Percentiles rank a stretch among this genome's conserved stretches.
These are phyloP conservation scores for Talaromyces sp. DNA, from an alignment of 2,329 filamentous ascomycete genomes.

Conservation along the genomic window DNA sequence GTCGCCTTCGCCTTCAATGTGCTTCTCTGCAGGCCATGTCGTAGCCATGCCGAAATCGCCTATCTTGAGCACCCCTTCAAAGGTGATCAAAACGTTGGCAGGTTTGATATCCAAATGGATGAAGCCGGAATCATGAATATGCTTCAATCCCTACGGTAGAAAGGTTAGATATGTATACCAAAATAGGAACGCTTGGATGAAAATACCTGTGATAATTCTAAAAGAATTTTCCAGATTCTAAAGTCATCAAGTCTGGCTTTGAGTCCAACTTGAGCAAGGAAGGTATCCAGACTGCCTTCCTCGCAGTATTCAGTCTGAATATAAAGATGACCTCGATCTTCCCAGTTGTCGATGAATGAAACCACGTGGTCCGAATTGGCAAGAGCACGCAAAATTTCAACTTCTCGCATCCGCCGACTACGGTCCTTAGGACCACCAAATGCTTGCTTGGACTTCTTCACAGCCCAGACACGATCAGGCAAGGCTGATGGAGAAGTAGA, in stretches of 20 bases:
- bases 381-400: slow-evolving; percentile 71
- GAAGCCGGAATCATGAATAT: slow-evolving; percentile 85
- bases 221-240: slow-evolving; percentile 94
- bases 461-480: slow-evolving; percentile 70
- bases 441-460: slow-evolving; percentile 86
- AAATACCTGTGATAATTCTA: slow-evolving; percentile 74
- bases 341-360: slow-evolving; percentile 82
- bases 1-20: slow-evolving; percentile 88
- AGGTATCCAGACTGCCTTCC: slow-evolving; percentile 83
- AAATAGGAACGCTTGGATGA: slow-evolving; percentile 20
- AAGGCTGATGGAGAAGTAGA: slow-evolving; percentile 53
- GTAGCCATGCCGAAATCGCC: slow-evolving; percentile 71
- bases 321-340: slow-evolving; percentile 78
- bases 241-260: slow-evolving; percentile 92
- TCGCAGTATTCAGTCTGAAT: slow-evolving; percentile 98
- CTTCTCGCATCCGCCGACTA: slow-evolving; percentile 79
- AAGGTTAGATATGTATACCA: not conserved
- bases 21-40: slow-evolving; percentile 68
- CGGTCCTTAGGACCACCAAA: slow-evolving; percentile 76
- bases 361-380: slow-evolving; percentile 80
- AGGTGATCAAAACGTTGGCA: slow-evolving; percentile 63
- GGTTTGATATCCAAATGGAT: slow-evolving; percentile 66
- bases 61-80: slow-evolving; percentile 64
- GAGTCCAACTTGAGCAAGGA: slow-evolving; percentile 75
- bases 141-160: slow-evolving; percentile 68